These are phyloP conservation scores for Podospora comata DNA, from an alignment of 495 filamentous ascomycete genomes.

Conservation along the genomic window DNA sequence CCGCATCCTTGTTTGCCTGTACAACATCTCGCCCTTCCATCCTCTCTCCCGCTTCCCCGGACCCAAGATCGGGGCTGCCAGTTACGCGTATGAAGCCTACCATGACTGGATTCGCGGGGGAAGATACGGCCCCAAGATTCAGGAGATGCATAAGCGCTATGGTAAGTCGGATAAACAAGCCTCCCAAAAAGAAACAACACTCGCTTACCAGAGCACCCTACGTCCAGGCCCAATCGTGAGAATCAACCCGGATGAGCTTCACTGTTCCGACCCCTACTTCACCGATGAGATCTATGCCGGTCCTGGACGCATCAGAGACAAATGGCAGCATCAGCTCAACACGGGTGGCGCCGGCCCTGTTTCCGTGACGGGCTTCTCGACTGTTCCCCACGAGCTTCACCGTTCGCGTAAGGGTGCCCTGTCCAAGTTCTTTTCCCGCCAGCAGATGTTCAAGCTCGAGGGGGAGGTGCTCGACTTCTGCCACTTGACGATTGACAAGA, in stretches of 20 bases:
- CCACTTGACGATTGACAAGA: slow-evolving; percentile 16
- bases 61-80: slow-evolving; percentile 45
- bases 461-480: slow-evolving; percentile 30
- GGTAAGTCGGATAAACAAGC: slow-evolving; percentile 15
- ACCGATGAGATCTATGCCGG: slow-evolving; percentile 36
- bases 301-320: slow-evolving; percentile 31
- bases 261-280: slow-evolving; percentile 31
- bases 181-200: background rate
- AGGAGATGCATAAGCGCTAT: slow-evolving; percentile 49
- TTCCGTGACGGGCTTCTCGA: slow-evolving; percentile 42
- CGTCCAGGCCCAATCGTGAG: slow-evolving; percentile 36
- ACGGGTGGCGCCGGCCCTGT: slow-evolving; percentile 22
- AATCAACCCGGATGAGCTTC: slow-evolving; percentile 39
- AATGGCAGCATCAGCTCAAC: slow-evolving; percentile 27
- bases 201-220: background rate
- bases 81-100: slow-evolving; percentile 50
- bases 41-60: slow-evolving; percentile 43
- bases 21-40: slow-evolving; percentile 34
- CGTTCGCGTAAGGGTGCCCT: slow-evolving; percentile 38
- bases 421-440: slow-evolving; percentile 45
- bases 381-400: slow-evolving; percentile 47
- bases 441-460: slow-evolving; percentile 35
- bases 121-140: slow-evolving; percentile 45
- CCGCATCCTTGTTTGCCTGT: slow-evolving; percentile 24
- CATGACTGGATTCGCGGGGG: slow-evolving; percentile 47